A percentile compares a stretch with the other conserved stretches of the same genome.
phyloP scores from a whole-genome alignment of 1,284 basidiomycete species.

The Schizophyllum commune region DNA sequence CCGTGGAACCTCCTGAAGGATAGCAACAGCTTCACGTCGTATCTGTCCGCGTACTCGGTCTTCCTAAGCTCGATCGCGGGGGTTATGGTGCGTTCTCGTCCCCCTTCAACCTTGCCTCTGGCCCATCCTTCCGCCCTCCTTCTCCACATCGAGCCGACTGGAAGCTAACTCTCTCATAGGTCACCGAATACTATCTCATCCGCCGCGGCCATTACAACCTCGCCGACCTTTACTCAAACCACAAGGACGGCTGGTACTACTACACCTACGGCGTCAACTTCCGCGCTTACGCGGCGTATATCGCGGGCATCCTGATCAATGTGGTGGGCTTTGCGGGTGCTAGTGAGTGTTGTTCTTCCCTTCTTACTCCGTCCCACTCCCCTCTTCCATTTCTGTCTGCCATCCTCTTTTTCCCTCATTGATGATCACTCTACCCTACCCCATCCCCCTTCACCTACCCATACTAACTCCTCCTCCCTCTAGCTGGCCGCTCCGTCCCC shows the following conservation, averaged over 20 bases:
- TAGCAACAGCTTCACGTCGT: slow-evolving; percentile 74
- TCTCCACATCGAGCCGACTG: neutral
- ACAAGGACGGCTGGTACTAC: slow-evolving; percentile 61
- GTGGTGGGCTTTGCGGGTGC: slow-evolving; percentile 69
- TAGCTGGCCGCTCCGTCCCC: slow-evolving; percentile 51
- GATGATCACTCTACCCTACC: no score
- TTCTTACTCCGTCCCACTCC: slow-evolving; percentile 16
- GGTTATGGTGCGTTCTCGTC: slow-evolving; percentile 49
- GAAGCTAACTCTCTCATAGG: slow-evolving; percentile 24
- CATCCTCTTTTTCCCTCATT: no score
- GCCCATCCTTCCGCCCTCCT: neutral
- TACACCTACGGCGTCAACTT: slow-evolving; percentile 75
- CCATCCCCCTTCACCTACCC: no score
- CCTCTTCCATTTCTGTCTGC: slow-evolving; percentile 2
- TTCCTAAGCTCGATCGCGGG: slow-evolving; percentile 78
- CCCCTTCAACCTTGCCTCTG: neutral
- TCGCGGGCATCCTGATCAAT: slow-evolving; percentile 76
- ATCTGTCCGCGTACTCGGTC: slow-evolving; percentile 79
- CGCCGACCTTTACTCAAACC: slow-evolving; percentile 60
- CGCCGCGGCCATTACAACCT: slow-evolving; percentile 68
- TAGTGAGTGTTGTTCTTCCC: slow-evolving; percentile 26
- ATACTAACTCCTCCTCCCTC: neutral
- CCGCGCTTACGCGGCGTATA: slow-evolving; percentile 67
- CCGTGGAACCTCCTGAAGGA: slow-evolving; percentile 79
- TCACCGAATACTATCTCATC: slow-evolving; percentile 78